Evolutionary conservation across 495 filamentous ascomycete genomes (phyloP).

Genomic region (Lichina pygmaea): DNA sequence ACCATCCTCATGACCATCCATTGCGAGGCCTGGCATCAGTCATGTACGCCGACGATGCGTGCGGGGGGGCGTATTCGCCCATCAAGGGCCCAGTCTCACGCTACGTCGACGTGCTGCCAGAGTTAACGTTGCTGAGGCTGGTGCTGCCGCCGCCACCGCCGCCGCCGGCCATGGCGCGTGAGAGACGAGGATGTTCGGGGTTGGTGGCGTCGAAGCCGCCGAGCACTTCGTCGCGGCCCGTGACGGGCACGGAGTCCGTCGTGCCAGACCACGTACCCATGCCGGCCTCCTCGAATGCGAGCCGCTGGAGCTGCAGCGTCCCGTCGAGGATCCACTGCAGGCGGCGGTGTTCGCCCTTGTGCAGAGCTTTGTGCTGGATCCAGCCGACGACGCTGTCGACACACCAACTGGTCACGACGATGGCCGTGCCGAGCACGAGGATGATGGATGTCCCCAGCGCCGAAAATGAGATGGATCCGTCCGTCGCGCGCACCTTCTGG

Average conservation of each 20-base stretch:
- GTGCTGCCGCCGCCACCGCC: no score
- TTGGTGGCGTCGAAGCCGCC: background rate
- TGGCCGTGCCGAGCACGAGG: background rate
- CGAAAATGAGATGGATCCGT: background rate
- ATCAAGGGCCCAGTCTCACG: no score
- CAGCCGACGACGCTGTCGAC: constrained; percentile 3
- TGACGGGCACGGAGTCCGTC: background rate
- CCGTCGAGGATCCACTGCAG: constrained; percentile 8
- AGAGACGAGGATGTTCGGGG: background rate
- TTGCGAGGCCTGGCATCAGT: no score
- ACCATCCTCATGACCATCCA: no score
- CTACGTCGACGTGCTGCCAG: no score
- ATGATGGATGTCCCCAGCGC: background rate
- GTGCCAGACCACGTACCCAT: constrained; percentile 6
- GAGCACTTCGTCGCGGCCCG: background rate
- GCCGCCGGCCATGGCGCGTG: no score
- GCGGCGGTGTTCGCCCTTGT: constrained; percentile 2
- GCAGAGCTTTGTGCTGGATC: constrained; percentile 1
- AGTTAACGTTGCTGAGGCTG: no score
- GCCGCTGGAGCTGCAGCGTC: constrained; percentile 8
- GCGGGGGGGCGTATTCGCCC: no score
- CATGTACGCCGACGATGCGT: no score
- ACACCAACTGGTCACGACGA: background rate
- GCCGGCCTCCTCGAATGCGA: constrained; percentile 10
- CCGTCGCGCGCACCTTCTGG: background rate